Percentiles rank a stretch among this genome's conserved stretches.
phyloP scores from a whole-genome alignment of 2,329 filamentous ascomycete genomes.

The Paecilomyces formosus region DNA sequence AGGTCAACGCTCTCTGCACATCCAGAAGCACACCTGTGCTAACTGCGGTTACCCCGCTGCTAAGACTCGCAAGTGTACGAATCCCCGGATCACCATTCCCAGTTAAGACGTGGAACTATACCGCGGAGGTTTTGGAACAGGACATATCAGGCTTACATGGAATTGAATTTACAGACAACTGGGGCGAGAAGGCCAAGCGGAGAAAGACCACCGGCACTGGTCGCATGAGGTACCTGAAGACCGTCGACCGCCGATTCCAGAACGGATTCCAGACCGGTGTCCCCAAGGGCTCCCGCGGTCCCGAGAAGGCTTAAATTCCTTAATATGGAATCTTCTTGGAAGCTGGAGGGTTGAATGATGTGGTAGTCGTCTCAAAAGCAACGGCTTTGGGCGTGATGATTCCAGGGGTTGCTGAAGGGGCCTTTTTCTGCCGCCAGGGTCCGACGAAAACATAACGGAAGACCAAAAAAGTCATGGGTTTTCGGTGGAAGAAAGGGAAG shows the following conservation, averaged over 20 bases:
- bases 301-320: constrained; percentile 38
- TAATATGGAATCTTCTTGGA: constrained; percentile 31
- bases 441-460: not conserved
- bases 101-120: constrained; percentile 24
- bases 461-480: not conserved
- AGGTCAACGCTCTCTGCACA: constrained; percentile 96
- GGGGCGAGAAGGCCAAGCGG: constrained; percentile 99
- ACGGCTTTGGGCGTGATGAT: constrained; percentile 16
- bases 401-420: constrained; percentile 27
- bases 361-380: constrained; percentile 28
- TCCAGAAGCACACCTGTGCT: constrained; percentile 98
- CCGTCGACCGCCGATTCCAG: constrained; percentile 85
- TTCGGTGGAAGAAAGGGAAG: constrained; percentile 19
- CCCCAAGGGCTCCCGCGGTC: constrained; percentile 75
- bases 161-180: constrained; percentile 67
- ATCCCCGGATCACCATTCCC: constrained; percentile 8
- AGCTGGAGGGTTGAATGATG: constrained; percentile 32
- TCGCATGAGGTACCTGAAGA: constrained; percentile 92
- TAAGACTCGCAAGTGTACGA: constrained; percentile 97
- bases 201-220: constrained; percentile 99
- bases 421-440: constrained; percentile 18
- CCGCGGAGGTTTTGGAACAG: constrained; percentile 2
- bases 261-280: constrained; percentile 93
- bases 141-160: constrained; percentile 18
- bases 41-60: constrained; percentile 95